These are phyloP conservation scores for Malassezia dermatis DNA, from an alignment of 1,284 basidiomycete species.

Conservation along the genomic window DNA sequence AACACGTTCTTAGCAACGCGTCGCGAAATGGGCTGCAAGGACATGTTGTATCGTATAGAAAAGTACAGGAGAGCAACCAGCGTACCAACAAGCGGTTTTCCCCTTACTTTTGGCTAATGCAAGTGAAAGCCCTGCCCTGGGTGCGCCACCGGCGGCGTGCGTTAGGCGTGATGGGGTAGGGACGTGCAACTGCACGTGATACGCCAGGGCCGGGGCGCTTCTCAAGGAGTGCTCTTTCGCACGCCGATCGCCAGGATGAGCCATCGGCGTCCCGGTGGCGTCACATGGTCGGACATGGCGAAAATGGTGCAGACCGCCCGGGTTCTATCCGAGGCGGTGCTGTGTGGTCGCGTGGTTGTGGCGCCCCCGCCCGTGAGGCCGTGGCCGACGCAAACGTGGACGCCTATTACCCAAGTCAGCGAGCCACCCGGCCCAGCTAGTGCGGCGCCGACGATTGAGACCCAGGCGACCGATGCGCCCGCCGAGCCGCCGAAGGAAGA, in stretches of 20 bases:
- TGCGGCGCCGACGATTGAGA: neutral
- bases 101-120: neutral
- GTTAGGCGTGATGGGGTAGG: neutral
- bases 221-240: neutral
- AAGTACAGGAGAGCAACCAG: neutral
- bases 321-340: neutral
- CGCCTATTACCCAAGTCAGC: neutral
- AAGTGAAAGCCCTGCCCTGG: no score
- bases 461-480: neutral
- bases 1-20: conserved; percentile 63
- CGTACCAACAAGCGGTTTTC: neutral
- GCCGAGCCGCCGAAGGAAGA: neutral
- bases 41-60: neutral
- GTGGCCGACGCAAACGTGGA: neutral
- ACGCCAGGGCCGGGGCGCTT: neutral
- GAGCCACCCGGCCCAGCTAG: neutral
- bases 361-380: neutral
- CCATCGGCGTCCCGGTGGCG: neutral
- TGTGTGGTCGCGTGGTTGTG: neutral
- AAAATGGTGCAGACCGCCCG: neutral
- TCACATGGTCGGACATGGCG: conserved; percentile 7
- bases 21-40: conserved; percentile 53
- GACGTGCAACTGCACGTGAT: neutral
- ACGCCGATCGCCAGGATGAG: neutral
- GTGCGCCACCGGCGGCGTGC: neutral